A percentile compares a stretch with the other conserved stretches of the same genome.
phyloP scores from a whole-genome alignment of 2,329 filamentous ascomycete genomes.

The Pseudogymnoascus sp. region DNA sequence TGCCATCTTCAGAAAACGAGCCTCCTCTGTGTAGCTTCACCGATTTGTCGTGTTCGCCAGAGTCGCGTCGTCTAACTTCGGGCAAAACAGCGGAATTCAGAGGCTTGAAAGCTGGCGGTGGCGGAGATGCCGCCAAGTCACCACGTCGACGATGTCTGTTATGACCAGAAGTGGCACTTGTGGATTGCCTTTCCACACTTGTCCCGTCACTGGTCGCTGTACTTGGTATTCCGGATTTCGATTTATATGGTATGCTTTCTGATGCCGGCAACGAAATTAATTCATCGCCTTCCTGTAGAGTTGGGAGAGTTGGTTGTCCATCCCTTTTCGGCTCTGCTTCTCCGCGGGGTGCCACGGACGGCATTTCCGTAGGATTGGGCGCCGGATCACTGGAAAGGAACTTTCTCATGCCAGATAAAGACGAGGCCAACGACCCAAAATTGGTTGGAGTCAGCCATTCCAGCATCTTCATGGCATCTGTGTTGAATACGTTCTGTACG shows the following conservation, averaged over 20 bases:
- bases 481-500: conserved; percentile 57
- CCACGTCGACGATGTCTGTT: neutral
- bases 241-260: neutral
- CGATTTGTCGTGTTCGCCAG: neutral
- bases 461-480: conserved; percentile 60
- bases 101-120: neutral
- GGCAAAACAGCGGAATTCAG: neutral
- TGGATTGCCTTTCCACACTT: neutral
- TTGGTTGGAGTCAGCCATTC: conserved; percentile 57
- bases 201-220: neutral
- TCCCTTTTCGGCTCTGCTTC: neutral
- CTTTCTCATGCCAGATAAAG: neutral
- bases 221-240: neutral
- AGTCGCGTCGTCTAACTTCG: neutral
- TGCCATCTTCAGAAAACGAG: neutral
- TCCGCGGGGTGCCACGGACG: neutral
- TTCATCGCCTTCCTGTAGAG: neutral
- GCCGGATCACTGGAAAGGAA: neutral
- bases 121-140: neutral
- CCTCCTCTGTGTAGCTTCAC: neutral
- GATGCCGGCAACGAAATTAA: neutral
- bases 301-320: neutral
- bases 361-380: neutral
- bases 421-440: neutral
- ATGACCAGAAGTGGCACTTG: neutral